A percentile compares a stretch with the other conserved stretches of the same genome.
These are phyloP conservation scores for Tolypocladium amazonense DNA, from an alignment of 2,329 filamentous ascomycete species.

Conservation along the genomic window DNA sequence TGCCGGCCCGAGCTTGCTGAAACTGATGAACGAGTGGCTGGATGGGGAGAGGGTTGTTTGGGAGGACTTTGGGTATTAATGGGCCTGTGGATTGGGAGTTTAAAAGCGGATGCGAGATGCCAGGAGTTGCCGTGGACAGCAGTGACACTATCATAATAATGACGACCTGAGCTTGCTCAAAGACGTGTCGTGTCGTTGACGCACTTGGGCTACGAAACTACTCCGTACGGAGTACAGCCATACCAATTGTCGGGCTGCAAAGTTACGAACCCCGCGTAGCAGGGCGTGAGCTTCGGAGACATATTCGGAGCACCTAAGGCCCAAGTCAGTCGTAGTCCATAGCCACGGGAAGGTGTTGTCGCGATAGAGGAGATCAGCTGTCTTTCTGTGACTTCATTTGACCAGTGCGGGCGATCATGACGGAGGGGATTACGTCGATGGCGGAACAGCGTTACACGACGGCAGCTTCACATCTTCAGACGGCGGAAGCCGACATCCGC, in stretches of 20 bases:
- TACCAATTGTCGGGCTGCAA: too few species aligned
- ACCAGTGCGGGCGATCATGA: background rate
- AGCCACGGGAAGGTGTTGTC: too few species aligned
- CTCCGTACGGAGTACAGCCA: too few species aligned
- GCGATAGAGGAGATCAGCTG: too few species aligned
- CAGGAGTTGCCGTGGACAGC: background rate
- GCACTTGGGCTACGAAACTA: too few species aligned
- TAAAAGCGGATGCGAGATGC: background rate
- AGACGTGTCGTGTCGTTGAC: background rate
- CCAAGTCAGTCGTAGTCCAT: too few species aligned
- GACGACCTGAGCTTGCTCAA: background rate
- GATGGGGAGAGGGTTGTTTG: slow-evolving; percentile 41
- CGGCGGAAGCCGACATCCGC: too few species aligned
- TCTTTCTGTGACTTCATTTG: too few species aligned
- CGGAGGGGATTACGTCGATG: background rate
- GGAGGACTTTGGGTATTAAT: slow-evolving; percentile 52
- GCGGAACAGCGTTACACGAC: background rate
- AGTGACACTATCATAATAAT: background rate
- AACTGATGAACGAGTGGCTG: slow-evolving; percentile 37
- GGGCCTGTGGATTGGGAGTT: background rate
- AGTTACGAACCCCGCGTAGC: too few species aligned
- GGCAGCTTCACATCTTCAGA: too few species aligned
- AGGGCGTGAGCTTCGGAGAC: too few species aligned
- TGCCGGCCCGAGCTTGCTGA: slow-evolving; percentile 30
- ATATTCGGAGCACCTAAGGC: too few species aligned